phyloP scores from a whole-genome alignment of 306 rosid genomes.

The Trifolium fragiferum region DNA sequence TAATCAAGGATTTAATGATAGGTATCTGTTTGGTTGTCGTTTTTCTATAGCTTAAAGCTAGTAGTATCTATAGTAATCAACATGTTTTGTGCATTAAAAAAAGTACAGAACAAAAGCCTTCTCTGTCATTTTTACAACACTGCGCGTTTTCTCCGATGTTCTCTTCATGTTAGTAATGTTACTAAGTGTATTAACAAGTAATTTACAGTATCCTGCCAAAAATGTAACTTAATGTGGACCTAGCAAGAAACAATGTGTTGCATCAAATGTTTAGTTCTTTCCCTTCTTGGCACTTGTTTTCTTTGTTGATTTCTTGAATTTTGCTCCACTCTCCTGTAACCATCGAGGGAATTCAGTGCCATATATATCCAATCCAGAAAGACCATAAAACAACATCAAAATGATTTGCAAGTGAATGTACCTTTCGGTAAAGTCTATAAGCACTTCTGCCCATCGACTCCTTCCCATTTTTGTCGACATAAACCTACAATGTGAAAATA shows the following conservation, averaged over 20 bases:
- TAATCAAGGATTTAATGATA: too few species aligned
- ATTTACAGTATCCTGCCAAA: conserved; percentile 37
- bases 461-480: conserved; percentile 72
- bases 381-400: conserved; percentile 9
- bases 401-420: conserved; percentile 34
- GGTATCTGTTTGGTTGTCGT: too few species aligned
- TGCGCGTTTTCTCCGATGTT: background rate
- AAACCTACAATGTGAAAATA: conserved; percentile 59
- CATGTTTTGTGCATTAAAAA: background rate
- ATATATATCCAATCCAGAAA: conserved; percentile 3
- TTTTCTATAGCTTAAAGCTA: background rate
- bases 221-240: conserved; percentile 34
- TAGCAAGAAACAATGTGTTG: conserved; percentile 5
- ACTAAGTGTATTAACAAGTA: conserved; percentile 31
- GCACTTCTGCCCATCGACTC: conserved; percentile 71
- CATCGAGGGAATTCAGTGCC: conserved; percentile 43
- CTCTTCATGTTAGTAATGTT: conserved; percentile 8
- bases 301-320: conserved; percentile 53
- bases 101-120: background rate
- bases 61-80: background rate
- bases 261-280: conserved; percentile 41
- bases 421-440: conserved; percentile 69
- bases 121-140: background rate
- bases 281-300: conserved; percentile 57
- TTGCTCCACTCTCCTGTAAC: conserved; percentile 71